Percentiles rank a stretch among this genome's conserved stretches.
phyloP scores from a whole-genome alignment of 148 eudicot species.

The Rhododendron ovatum region DNA sequence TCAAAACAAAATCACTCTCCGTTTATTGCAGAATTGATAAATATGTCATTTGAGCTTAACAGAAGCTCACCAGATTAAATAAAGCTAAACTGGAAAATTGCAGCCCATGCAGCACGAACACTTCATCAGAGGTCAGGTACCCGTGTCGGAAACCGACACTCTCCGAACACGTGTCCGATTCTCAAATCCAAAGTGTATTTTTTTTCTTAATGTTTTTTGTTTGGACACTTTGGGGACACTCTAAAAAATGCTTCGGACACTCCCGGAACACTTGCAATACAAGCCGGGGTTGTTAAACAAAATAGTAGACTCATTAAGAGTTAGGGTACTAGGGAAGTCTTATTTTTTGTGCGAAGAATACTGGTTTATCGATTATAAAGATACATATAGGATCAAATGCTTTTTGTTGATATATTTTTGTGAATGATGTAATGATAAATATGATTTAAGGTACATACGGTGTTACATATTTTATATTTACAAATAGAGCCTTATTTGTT shows the following conservation, averaged over 20 bases:
- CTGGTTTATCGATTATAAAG: background rate
- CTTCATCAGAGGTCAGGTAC: background rate
- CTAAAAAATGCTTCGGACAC: background rate
- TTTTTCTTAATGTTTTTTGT: background rate
- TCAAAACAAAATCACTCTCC: constrained; percentile 1
- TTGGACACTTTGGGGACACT: background rate
- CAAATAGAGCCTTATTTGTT: background rate
- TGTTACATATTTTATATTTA: background rate
- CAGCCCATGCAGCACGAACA: background rate
- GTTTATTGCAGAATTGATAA: background rate
- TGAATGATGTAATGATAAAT: background rate
- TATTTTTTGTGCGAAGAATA: background rate
- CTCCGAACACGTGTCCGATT: background rate
- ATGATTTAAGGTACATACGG: background rate
- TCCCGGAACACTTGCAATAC: background rate
- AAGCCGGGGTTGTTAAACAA: background rate
- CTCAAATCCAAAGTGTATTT: background rate
- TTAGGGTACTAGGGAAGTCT: background rate
- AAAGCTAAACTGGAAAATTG: background rate
- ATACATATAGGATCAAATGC: background rate
- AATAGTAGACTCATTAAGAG: background rate
- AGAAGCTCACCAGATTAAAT: background rate
- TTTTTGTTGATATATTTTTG: background rate
- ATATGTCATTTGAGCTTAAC: background rate
- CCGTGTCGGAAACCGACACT: background rate